Evolutionary conservation across 2,329 filamentous ascomycete species (phyloP), one percentile per base, ranked within the genome.

Genomic region (Diaporthe sp.): DNA sequence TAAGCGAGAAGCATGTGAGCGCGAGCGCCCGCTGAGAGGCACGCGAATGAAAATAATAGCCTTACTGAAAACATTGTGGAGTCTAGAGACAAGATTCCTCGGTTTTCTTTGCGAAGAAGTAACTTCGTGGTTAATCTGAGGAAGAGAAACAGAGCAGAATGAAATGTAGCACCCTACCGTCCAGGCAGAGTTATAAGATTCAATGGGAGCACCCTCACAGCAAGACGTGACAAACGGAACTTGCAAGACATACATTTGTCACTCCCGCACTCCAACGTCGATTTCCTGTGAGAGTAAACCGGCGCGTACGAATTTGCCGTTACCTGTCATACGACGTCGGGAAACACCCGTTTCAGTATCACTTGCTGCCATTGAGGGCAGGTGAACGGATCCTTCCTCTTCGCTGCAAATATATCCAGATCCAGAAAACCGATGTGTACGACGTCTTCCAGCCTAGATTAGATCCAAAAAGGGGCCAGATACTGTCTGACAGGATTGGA

Each of bases 1-100:
- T 70, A 73, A 19, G 60, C 54, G 12, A 73, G 52, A 28, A 73
- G 30, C 71, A 73, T 73, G 50, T 73, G 71, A 12, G 57, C 50
- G 12, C n/a, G n/a, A 28, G n/a, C 33, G 19, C 9, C n/a, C 4
- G 35, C 50, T 17, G 45, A 35, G 17, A 58, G 38, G 54, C 22
- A 71, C 33, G 10, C 13, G 22, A 60, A 7, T 22, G 33, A 40
- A 15, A 47, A 28, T 8, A 50, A 28, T 19, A 60, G 68, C 15
- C 28, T 47, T 25, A n/a, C 25, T 38, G 33, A 4, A 22, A 54
- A 68, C 22, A 67, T 68, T 10, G 12, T 54, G 13, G 10, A 25
- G 33, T 4, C 19, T 4, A 22, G n/a, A 13, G 28, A 38, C 22
- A 17, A 22, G 9, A 8, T 10, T 4, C 12, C 17, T 54, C 6